Evolutionary conservation across 306 rosid genomes (phyloP).

Genomic region (Malus orientalis): DNA sequence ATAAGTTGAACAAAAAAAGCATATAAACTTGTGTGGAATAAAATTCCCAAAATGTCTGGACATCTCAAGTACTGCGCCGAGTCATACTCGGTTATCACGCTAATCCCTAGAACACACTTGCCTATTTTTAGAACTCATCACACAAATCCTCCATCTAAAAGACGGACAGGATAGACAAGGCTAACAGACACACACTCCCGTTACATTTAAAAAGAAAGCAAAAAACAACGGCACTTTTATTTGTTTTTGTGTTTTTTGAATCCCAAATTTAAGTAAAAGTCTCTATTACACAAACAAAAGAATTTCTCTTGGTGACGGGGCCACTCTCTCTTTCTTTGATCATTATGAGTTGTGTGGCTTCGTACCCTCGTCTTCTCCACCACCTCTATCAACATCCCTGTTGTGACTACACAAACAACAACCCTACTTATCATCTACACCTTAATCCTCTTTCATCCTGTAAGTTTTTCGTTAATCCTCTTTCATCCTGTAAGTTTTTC

Average conservation of each 20-base stretch:
- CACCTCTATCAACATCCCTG: neutral
- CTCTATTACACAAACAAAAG: neutral
- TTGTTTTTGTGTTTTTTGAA: too few species aligned
- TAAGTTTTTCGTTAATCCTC: neutral
- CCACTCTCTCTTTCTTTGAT: neutral
- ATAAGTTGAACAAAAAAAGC: neutral
- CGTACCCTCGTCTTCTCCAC: neutral
- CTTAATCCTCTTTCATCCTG: neutral
- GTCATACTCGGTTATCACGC: neutral
- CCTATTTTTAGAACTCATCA: neutral
- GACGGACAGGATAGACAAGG: neutral
- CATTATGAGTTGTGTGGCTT: neutral
- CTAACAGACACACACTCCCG: neutral
- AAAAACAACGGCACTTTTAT: neutral
- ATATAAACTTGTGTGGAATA: neutral
- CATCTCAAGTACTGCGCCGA: neutral
- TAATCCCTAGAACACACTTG: constrained; percentile 11
- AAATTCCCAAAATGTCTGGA: neutral
- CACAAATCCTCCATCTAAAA: neutral
- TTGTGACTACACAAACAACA: neutral
- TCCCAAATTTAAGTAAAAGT: neutral
- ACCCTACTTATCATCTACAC: neutral
- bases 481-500: neutral
- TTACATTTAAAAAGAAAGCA: neutral
- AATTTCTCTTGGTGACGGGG: neutral